Evolutionary conservation across 1,284 basidiomycete species (phyloP).

Genomic region (Clitocybe nebularis): DNA sequence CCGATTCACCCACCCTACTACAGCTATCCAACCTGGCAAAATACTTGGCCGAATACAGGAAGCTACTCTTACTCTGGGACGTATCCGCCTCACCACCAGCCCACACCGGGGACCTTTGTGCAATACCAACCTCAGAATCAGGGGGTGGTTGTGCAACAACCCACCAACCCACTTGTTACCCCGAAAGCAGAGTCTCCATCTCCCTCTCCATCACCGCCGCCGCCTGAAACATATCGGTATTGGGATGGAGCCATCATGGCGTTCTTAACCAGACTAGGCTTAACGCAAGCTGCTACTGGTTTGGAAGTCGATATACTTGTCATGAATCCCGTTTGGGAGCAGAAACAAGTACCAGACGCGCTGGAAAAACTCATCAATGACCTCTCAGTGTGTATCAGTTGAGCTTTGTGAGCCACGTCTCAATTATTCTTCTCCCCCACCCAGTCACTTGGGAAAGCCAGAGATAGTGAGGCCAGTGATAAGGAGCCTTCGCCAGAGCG

Average conservation of each 20-base stretch:
- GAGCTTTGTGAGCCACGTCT: background rate
- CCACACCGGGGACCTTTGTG: constrained; percentile 5
- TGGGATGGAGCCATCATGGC: constrained; percentile 59
- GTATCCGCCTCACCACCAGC: background rate
- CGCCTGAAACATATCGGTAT: constrained; percentile 42
- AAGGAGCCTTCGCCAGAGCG: constrained; percentile 18
- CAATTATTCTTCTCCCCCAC: background rate
- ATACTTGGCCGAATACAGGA: constrained; percentile 4
- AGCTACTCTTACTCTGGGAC: constrained; percentile 4
- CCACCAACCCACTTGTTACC: too few species aligned
- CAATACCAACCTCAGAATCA: constrained; percentile 5
- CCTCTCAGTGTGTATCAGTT: constrained; percentile 42
- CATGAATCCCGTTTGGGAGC: constrained; percentile 64
- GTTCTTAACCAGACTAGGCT: constrained; percentile 53
- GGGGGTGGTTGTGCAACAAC: background rate
- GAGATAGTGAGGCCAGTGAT: constrained; percentile 4
- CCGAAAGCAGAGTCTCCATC: constrained; percentile 10
- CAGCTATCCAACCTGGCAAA: constrained; percentile 9
- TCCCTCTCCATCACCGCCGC: constrained; percentile 30
- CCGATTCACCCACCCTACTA: constrained; percentile 5
- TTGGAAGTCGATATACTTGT: constrained; percentile 70
- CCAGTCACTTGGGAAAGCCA: constrained; percentile 1
- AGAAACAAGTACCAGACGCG: constrained; percentile 48
- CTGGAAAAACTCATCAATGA: constrained; percentile 47
- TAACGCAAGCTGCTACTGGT: constrained; percentile 58